Conservation (phyloP, 768 basidiomycete species). For the Pleurotus pulmonarius region DNA sequence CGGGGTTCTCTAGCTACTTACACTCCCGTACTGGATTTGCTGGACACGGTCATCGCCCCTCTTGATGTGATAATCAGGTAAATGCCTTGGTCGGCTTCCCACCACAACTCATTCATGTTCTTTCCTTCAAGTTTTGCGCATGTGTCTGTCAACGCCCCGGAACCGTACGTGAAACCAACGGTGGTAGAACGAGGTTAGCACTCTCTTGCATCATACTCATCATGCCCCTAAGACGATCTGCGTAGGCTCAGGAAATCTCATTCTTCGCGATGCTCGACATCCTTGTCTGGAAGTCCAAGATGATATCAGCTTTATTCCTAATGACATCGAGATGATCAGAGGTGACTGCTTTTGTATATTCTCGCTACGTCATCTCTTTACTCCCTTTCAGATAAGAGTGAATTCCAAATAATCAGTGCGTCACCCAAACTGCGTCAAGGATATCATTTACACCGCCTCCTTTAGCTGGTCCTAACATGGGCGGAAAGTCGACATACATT, state of each 20-base stretch:
- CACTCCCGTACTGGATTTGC: constrained; percentile 77
- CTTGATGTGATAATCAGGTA: constrained; percentile 91
- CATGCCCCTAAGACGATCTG: background rate
- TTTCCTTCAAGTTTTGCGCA: constrained; percentile 71
- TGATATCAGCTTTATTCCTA: constrained; percentile 91
- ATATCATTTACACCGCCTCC: background rate
- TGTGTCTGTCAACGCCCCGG: constrained; percentile 83
- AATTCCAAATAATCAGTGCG: constrained; percentile 93
- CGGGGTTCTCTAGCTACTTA: constrained; percentile 70
- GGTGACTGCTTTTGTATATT: constrained; percentile 32
- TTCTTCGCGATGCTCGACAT: constrained; percentile 85
- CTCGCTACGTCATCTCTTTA: background rate
- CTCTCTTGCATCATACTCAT: background rate
- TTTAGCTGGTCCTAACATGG: constrained; percentile 95
- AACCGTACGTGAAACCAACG: constrained; percentile 84
- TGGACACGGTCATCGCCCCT: constrained; percentile 84
- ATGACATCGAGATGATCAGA: constrained; percentile 93
- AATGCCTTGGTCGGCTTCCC: background rate
- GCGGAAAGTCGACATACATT: constrained; percentile 97
- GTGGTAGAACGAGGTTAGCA: constrained; percentile 69
- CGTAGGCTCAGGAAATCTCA: constrained; percentile 73
- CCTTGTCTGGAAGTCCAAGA: constrained; percentile 97
- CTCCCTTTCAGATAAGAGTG: constrained; percentile 58
- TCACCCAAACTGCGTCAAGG: background rate
- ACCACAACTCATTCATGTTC: background rate